phyloP scores from a whole-genome alignment of 495 filamentous ascomycete genomes.

The Tuber melanosporum region DNA sequence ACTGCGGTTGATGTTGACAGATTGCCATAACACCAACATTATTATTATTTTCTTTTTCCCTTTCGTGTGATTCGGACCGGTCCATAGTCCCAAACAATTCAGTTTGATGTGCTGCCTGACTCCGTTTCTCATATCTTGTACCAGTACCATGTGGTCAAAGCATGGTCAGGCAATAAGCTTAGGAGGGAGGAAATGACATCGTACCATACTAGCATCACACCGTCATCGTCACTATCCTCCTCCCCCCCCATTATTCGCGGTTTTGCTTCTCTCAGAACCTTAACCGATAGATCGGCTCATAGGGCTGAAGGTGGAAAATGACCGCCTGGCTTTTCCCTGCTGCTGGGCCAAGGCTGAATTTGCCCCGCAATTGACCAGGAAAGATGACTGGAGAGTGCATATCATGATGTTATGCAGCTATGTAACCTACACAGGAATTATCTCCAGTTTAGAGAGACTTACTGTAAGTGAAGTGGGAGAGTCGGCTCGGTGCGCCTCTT shows the following conservation, averaged over 20 bases:
- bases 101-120: not conserved
- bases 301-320: not conserved
- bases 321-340: not conserved
- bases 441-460: not conserved
- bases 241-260: not conserved
- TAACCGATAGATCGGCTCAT: slow-evolving; percentile 3
- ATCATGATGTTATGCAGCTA: not conserved
- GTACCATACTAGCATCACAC: not conserved
- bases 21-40: not conserved
- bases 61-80: not conserved
- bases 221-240: not conserved
- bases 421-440: not conserved
- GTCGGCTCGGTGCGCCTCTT: not conserved
- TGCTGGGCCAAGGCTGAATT: not conserved
- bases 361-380: slow-evolving; percentile 1
- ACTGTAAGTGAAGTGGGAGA: not conserved
- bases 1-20: not conserved
- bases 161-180: not conserved
- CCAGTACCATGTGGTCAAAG: not conserved
- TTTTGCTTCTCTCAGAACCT: slow-evolving; percentile 7
- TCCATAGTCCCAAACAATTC: not conserved
- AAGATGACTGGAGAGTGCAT: slow-evolving; percentile 3
- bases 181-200: not conserved
- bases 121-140: not conserved
- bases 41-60: not conserved